phyloP scores from a whole-genome alignment of 2,329 filamentous ascomycete genomes.

The Escovopsis weberi region DNA sequence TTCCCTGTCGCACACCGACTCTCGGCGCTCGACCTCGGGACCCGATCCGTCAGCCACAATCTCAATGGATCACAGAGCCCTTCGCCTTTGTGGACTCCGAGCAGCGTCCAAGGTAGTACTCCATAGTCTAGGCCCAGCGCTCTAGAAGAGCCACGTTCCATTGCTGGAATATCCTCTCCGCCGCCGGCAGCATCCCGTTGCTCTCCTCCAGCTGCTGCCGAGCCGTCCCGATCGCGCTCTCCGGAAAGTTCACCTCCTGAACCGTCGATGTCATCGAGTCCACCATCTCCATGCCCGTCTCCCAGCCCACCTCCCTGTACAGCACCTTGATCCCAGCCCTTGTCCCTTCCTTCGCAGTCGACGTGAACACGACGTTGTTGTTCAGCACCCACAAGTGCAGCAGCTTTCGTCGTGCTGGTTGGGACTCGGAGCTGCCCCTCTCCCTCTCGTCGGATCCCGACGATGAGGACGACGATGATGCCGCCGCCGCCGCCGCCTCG shows the following conservation, averaged over 20 bases:
- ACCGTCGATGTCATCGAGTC: constrained; percentile 40
- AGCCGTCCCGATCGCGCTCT: constrained; percentile 32
- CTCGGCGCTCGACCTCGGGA: too few species aligned
- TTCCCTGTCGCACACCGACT: too few species aligned
- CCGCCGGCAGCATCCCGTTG: constrained; percentile 36
- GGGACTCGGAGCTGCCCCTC: too few species aligned
- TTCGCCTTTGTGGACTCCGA: neutral
- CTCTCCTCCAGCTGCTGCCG: constrained; percentile 29
- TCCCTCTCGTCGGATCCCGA: too few species aligned
- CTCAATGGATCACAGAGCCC: too few species aligned
- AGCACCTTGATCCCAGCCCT: constrained; percentile 37
- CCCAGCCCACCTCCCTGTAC: constrained; percentile 28
- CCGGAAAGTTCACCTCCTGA: constrained; percentile 43
- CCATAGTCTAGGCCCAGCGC: constrained; percentile 14
- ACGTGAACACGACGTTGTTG: constrained; percentile 36
- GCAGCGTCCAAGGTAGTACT: too few species aligned
- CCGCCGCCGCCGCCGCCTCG: constrained; percentile 1
- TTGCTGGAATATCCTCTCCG: constrained; percentile 43
- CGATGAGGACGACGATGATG: constrained; percentile 7
- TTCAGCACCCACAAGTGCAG: constrained; percentile 44
- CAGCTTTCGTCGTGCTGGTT: too few species aligned
- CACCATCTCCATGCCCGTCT: constrained; percentile 32
- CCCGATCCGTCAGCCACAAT: too few species aligned
- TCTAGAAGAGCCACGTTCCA: constrained; percentile 54
- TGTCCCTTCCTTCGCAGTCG: constrained; percentile 18